Percentiles rank a stretch among this genome's conserved stretches.
phyloP scores from a whole-genome alignment of 2,329 filamentous ascomycete genomes.

The Elsinoe ampelina region DNA sequence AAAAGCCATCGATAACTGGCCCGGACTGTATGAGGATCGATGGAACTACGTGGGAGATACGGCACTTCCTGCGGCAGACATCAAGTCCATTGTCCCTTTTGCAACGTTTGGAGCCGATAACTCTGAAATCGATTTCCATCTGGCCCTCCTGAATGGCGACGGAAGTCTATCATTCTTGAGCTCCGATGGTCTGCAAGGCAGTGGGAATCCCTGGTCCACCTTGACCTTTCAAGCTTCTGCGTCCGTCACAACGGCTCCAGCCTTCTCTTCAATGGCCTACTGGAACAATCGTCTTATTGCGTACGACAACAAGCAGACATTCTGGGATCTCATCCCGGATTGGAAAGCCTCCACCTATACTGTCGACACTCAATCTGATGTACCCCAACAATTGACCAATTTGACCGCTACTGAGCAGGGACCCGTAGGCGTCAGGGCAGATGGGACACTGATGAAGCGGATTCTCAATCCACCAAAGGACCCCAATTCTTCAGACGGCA shows the following conservation, averaged over 20 bases:
- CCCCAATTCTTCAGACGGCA: background rate
- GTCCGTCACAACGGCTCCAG: background rate
- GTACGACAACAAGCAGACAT: background rate
- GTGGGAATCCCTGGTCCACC: background rate
- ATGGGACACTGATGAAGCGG: background rate
- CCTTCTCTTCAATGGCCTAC: background rate
- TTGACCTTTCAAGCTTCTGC: background rate
- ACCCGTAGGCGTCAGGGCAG: background rate
- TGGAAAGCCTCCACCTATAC: background rate
- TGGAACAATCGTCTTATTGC: background rate
- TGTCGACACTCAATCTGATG: background rate
- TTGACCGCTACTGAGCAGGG: background rate
- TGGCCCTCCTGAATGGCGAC: background rate
- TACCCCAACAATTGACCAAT: background rate
- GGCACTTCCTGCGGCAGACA: background rate
- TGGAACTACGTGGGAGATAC: background rate
- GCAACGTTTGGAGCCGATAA: background rate
- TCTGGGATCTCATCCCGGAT: background rate
- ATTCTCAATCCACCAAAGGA: background rate
- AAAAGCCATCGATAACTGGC: background rate
- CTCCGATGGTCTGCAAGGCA: background rate
- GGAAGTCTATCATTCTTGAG: background rate
- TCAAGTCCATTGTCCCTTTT: background rate
- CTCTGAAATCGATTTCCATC: background rate
- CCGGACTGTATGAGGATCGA: background rate